Evolutionary conservation across 83 land plant species (phyloP).

Genomic region (Larix sibirica): DNA sequence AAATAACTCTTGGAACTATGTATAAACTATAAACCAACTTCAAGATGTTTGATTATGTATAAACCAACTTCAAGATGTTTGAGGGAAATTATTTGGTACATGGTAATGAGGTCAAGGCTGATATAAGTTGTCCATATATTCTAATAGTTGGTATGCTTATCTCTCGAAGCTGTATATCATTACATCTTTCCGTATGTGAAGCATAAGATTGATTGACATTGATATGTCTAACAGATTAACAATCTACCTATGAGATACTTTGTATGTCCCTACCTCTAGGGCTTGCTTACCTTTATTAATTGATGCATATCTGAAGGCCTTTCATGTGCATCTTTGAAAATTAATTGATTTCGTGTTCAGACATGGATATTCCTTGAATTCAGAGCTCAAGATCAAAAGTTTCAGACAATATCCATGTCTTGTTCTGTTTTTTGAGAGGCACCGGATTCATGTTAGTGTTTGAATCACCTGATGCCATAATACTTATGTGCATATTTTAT

Average conservation of each 20-base stretch:
- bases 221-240: background rate
- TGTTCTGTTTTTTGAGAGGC: background rate
- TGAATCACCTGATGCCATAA: background rate
- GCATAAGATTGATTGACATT: background rate
- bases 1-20: no score
- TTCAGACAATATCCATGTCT: background rate
- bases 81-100: background rate
- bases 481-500: background rate
- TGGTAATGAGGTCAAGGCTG: background rate
- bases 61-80: background rate
- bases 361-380: no score
- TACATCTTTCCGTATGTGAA: background rate
- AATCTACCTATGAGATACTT: background rate
- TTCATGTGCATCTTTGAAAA: no score
- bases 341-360: no score
- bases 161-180: background rate
- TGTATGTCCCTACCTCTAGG: background rate
- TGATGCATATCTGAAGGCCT: background rate
- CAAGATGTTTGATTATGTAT: background rate
- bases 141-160: background rate
- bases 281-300: background rate
- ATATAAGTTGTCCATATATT: background rate
- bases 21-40: no score
- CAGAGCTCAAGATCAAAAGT: no score
- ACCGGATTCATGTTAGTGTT: background rate